A percentile compares a stretch with the other conserved stretches of the same genome.
Evolutionary conservation across 306 rosid species (phyloP).

Genomic region (Trifolium pratense): DNA sequence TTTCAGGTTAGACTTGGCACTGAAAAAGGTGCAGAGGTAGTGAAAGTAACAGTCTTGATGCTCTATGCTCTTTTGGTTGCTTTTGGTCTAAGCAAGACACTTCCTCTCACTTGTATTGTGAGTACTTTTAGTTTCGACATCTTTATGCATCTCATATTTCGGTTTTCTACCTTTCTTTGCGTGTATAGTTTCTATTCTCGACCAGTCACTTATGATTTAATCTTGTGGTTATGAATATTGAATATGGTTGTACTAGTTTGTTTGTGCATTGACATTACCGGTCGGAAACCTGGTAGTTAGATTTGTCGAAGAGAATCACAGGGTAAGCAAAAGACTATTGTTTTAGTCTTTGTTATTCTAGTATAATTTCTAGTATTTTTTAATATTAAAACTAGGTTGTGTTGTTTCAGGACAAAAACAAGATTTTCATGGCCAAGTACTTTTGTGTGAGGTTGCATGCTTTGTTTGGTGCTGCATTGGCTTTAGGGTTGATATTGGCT

Average conservation of each 20-base stretch:
- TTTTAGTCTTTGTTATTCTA: constrained; percentile 1
- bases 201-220: constrained; percentile 22
- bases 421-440: constrained; percentile 96
- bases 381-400: constrained; percentile 2
- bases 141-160: constrained; percentile 16
- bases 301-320: constrained; percentile 76
- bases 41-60: constrained; percentile 55
- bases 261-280: constrained; percentile 76
- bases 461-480: constrained; percentile 79
- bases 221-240: constrained; percentile 26
- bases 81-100: constrained; percentile 60
- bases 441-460: constrained; percentile 86
- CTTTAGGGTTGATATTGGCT: constrained; percentile 72
- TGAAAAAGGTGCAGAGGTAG: constrained; percentile 58
- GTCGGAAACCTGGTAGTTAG: constrained; percentile 71
- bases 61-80: constrained; percentile 64
- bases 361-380: background rate
- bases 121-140: constrained; percentile 35
- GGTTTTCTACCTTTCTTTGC: constrained; percentile 12
- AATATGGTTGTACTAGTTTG: constrained; percentile 54
- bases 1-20: constrained; percentile 85
- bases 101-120: constrained; percentile 76
- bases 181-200: background rate
- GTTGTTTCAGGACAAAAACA: constrained; percentile 66
- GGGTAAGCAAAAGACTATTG: constrained; percentile 50